A percentile compares a stretch with the other conserved stretches of the same genome.
Evolutionary conservation across 2,329 filamentous ascomycete species (phyloP).

Genomic region (Sporothrix schenckii): DNA sequence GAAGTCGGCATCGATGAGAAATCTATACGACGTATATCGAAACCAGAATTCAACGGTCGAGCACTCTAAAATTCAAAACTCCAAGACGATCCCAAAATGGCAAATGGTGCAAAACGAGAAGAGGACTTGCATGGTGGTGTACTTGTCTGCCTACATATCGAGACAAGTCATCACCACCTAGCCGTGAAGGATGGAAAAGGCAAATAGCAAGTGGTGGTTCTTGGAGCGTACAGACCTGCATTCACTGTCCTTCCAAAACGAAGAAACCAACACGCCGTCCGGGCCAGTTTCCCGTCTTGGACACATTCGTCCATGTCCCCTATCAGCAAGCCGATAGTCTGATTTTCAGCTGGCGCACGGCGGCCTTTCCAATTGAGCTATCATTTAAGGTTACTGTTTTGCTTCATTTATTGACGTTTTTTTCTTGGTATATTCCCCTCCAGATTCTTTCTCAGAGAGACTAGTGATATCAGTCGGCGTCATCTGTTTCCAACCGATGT

Average conservation of each 20-base stretch:
- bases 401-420: too few relatives aligned
- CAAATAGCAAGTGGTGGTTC: not conserved
- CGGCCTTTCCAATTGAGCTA: too few relatives aligned
- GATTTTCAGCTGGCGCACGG: not conserved
- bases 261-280: not conserved
- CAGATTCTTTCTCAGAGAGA: not conserved
- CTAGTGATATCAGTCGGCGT: too few relatives aligned
- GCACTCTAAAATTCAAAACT: not conserved
- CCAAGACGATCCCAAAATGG: not conserved
- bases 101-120: constrained; percentile 1
- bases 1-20: not conserved
- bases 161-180: not conserved
- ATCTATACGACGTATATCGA: not conserved
- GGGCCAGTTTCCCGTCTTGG: constrained; percentile 11
- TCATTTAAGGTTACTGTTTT: not conserved
- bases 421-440: not conserved
- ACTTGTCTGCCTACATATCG: not conserved
- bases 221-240: not conserved
- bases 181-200: not conserved
- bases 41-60: not conserved
- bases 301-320: constrained; percentile 4
- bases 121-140: not conserved
- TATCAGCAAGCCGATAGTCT: too few relatives aligned
- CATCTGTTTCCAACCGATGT: not conserved
- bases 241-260: not conserved